A percentile compares a stretch with the other conserved stretches of the same genome.
Evolutionary conservation across 306 rosid genomes (phyloP).

Genomic region (Pterocarpus santalinus): DNA sequence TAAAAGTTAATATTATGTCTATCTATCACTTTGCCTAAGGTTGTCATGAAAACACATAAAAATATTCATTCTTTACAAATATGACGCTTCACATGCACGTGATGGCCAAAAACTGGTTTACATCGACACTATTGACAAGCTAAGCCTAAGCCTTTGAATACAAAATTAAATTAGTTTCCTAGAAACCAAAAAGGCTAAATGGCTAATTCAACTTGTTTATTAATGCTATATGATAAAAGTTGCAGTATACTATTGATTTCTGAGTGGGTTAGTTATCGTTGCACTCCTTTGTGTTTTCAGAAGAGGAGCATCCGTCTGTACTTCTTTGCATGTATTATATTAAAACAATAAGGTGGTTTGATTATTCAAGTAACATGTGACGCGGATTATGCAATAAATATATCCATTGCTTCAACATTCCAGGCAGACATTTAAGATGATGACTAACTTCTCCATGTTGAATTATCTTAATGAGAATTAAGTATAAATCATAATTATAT

Average conservation of each 20-base stretch:
- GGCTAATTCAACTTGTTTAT: conserved; percentile 15
- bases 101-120: conserved; percentile 1
- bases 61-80: not conserved
- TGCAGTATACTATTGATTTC: conserved; percentile 25
- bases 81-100: conserved; percentile 10
- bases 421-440: not conserved
- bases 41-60: not conserved
- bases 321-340: conserved; percentile 1
- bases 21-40: not conserved
- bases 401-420: not conserved
- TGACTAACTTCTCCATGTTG: not conserved
- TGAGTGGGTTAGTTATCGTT: conserved; percentile 48
- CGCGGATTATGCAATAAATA: not conserved
- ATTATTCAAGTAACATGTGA: not conserved
- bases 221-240: conserved; percentile 22
- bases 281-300: conserved; percentile 39
- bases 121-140: not conserved
- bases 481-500: too few species aligned
- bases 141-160: conserved; percentile 2
- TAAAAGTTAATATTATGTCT: not conserved
- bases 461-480: too few species aligned
- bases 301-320: not conserved
- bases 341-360: conserved; percentile 23
- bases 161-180: not conserved
- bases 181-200: not conserved